Evolutionary conservation across 2,329 filamentous ascomycete genomes (phyloP), one percentile per base, ranked within the genome.

Genomic region (Stemphylium vesicarium): DNA sequence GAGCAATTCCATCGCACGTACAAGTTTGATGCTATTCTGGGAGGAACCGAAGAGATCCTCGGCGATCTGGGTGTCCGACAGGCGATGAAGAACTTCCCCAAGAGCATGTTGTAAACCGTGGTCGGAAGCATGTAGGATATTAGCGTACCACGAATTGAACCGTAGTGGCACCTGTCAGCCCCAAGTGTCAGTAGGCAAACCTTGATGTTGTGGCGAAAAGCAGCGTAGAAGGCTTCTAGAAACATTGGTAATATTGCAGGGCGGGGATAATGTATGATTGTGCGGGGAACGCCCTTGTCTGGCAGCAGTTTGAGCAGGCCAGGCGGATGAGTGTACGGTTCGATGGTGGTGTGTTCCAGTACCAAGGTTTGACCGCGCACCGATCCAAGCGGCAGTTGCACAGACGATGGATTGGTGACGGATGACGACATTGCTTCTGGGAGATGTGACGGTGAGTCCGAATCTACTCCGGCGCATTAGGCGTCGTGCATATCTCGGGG

Each of bases 1-100:
- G 91, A 96, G 78, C 89, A 90, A 82, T 95, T 95, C 79, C 85
- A 94, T 75, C 82, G 90, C 41, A 91, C 88, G 2, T 91, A 93
- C 77, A 95, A 95, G 78, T 95, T 81, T 53, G 79, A 81, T 69
- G 79, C 79, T 4, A 81, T 81, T 56, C 76, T 94, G 22, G 91
- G 91, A 53, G 91, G 91, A 10, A 89, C 90, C 1, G 91, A 96
- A 76, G 91, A 96, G 79, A 87, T 96, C 56, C 73, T 96, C 54
- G 89, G 84, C 4, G 92, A 96, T 77, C 74, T 96, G 49, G 91
- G 91, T 8, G 91, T 96, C 1, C 82, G 91, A 61, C 91, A 96
- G 77, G 92, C 91, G 18, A 87, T 95, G 81, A 90, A 88, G 75
- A 84, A 85, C 62, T 93, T 96, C 81, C 92, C 92, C 26, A 94